Evolutionary conservation across 139 green algal genomes (phyloP).

Genomic region (Pseudopediastrum boryanum): DNA sequence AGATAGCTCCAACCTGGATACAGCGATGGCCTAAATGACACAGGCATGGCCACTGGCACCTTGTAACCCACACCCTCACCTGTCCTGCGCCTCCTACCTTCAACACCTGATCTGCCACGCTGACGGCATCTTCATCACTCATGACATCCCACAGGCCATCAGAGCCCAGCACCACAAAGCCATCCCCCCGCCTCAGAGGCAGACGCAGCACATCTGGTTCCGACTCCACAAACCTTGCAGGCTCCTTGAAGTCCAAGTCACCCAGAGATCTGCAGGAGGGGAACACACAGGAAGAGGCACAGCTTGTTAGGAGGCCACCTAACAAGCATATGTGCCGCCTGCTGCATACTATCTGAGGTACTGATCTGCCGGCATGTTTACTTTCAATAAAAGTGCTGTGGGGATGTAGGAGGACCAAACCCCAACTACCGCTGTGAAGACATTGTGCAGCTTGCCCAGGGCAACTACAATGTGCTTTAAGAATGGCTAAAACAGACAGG

Average conservation of each 20-base stretch:
- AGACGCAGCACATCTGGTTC: constrained; percentile 60
- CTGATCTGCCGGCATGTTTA: no score
- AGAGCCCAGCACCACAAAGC: constrained; percentile 42
- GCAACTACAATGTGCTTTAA: no score
- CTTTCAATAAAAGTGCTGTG: no score
- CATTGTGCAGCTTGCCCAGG: no score
- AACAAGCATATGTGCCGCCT: no score
- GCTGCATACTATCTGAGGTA: no score
- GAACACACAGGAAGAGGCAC: no score
- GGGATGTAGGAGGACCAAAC: no score
- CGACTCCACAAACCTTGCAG: constrained; percentile 53
- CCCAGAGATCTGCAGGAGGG: constrained; percentile 55
- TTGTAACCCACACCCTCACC: no score
- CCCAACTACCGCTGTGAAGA: no score
- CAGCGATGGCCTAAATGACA: background rate
- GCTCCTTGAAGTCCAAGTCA: constrained; percentile 83
- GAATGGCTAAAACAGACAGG: no score
- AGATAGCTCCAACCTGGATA: background rate
- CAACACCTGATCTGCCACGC: constrained; percentile 3
- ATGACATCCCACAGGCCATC: constrained; percentile 64
- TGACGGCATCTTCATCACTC: constrained; percentile 54
- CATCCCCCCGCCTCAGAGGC: constrained; percentile 43
- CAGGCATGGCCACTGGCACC: background rate
- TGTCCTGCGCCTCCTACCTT: constrained; percentile 23
- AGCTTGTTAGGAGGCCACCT: no score